phyloP scores from a whole-genome alignment of 2,329 filamentous ascomycete genomes.

The Alternaria sp. region DNA sequence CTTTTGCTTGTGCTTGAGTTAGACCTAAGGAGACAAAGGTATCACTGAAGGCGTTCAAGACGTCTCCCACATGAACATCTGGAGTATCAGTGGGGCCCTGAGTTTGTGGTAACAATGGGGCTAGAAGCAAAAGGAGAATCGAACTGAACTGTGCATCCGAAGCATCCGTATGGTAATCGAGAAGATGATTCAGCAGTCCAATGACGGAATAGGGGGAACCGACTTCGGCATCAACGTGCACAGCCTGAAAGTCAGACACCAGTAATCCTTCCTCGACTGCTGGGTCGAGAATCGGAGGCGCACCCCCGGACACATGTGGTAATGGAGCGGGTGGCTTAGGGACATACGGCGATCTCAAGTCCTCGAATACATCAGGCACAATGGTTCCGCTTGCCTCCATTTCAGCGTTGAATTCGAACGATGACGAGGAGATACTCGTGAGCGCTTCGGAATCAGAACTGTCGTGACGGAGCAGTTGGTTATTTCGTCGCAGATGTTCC shows the following conservation, averaged over 20 bases:
- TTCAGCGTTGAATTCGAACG: constrained; percentile 40
- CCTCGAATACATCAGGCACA: constrained; percentile 46
- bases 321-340: constrained; percentile 26
- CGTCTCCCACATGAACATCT: constrained; percentile 41
- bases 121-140: constrained; percentile 57
- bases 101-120: constrained; percentile 56
- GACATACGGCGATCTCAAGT: constrained; percentile 36
- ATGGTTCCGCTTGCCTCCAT: constrained; percentile 56
- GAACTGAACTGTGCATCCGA: constrained; percentile 59
- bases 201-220: constrained; percentile 52
- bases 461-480: constrained; percentile 52
- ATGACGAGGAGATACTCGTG: constrained; percentile 41
- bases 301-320: constrained; percentile 34
- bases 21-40: constrained; percentile 51
- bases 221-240: constrained; percentile 46
- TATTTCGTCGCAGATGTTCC: constrained; percentile 50
- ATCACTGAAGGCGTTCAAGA: constrained; percentile 52
- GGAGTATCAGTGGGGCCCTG: constrained; percentile 42
- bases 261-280: constrained; percentile 41
- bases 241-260: constrained; percentile 49
- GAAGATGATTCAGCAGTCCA: constrained; percentile 53
- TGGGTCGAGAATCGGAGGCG: constrained; percentile 36
- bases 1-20: constrained; percentile 50
- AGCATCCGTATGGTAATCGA: constrained; percentile 53
- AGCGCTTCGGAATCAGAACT: constrained; percentile 53